Percentiles rank a stretch among this genome's conserved stretches.
These are phyloP conservation scores for Ilyonectria mors-panacis DNA, from an alignment of 2,329 filamentous ascomycete species.

Conservation along the genomic window DNA sequence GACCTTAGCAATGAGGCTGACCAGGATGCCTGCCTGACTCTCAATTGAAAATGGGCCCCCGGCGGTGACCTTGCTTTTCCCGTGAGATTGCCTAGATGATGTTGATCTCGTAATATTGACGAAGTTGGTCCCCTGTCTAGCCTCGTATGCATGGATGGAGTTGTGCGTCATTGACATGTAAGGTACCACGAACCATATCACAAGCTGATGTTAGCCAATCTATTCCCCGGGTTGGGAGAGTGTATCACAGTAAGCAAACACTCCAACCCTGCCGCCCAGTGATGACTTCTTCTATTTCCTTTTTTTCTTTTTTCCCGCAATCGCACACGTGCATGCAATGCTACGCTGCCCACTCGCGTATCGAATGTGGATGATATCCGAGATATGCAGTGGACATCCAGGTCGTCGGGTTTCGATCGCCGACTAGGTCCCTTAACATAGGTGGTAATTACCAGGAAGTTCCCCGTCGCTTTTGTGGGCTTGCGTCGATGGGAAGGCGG, in stretches of 20 bases:
- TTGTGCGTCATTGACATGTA: background rate
- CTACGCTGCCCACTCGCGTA: conserved; percentile 23
- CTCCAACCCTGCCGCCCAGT: background rate
- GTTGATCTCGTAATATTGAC: background rate
- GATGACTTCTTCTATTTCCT: conserved; percentile 6
- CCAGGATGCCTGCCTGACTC: conserved; percentile 20
- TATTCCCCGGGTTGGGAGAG: background rate
- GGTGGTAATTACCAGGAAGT: conserved; percentile 20
- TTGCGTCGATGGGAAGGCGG: conserved; percentile 3
- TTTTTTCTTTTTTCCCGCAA: conserved; percentile 9
- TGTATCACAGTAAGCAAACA: background rate
- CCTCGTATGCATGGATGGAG: background rate
- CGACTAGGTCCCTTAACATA: conserved; percentile 17
- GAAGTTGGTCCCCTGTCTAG: background rate
- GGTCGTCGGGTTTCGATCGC: conserved; percentile 34
- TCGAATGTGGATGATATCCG: conserved; percentile 25
- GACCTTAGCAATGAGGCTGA: conserved; percentile 20
- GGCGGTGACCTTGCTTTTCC: conserved; percentile 22
- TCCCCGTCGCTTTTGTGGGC: conserved; percentile 7
- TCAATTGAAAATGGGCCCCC: conserved; percentile 11
- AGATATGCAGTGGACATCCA: conserved; percentile 30
- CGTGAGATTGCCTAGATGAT: conserved; percentile 17
- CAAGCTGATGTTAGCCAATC: background rate
- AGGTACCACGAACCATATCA: background rate
- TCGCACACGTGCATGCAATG: conserved; percentile 19